phyloP scores from a whole-genome alignment of 768 basidiomycete species.

The Naematelia aurantialba region DNA sequence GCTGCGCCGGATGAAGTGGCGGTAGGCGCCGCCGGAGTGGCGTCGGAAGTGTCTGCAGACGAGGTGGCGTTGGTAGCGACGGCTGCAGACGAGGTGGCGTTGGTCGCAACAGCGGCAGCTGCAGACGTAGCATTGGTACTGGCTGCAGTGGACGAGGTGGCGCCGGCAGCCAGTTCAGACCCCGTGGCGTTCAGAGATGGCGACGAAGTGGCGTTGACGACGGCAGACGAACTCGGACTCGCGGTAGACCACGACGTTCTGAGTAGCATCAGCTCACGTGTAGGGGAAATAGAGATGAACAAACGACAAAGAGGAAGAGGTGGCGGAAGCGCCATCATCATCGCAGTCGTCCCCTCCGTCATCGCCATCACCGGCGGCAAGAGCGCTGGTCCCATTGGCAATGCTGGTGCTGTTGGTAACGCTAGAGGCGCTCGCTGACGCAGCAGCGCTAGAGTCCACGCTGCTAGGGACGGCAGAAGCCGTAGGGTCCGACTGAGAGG shows the following conservation, averaged over 20 bases:
- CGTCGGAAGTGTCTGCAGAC: background rate
- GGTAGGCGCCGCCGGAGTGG: slow-evolving; percentile 1
- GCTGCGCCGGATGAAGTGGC: background rate
- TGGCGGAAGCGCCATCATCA: too few species aligned
- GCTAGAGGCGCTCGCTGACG: background rate
- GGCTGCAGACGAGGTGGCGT: background rate
- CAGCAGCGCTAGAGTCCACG: background rate
- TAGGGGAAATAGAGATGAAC: too few species aligned
- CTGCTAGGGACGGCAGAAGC: background rate
- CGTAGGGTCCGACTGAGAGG: background rate
- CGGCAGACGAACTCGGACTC: too few species aligned
- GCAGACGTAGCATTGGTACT: slow-evolving; percentile 2
- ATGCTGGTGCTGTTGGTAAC: background rate
- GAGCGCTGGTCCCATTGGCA: background rate
- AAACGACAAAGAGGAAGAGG: too few species aligned
- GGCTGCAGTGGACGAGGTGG: too few species aligned
- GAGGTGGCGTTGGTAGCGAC: slow-evolving; percentile 1
- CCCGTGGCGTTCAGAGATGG: too few species aligned
- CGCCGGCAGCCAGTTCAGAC: too few species aligned
- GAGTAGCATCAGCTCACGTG: too few species aligned
- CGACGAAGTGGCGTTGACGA: too few species aligned
- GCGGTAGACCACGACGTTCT: too few species aligned
- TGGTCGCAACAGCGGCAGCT: background rate
- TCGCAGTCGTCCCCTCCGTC: slow-evolving; percentile 12
- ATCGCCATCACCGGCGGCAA: slow-evolving; percentile 5